phyloP scores from a whole-genome alignment of 2,329 filamentous ascomycete genomes.

The Epicoccum nigrum region DNA sequence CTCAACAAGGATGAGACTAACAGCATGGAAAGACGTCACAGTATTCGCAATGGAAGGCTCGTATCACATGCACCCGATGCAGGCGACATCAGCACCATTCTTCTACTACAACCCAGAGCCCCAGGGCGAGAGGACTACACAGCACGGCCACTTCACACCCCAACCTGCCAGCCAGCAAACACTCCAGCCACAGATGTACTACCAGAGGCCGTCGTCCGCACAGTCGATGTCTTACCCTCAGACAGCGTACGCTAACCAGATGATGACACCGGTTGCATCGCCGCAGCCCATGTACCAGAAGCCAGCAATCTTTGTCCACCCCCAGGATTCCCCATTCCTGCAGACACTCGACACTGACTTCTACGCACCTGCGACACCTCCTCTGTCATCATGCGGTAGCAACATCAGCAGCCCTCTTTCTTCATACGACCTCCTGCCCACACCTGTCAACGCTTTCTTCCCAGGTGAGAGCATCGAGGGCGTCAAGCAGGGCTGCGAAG shows the following conservation, averaged over 20 bases:
- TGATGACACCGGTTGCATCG: constrained; percentile 77
- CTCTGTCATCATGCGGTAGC: constrained; percentile 84
- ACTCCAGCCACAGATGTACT: constrained; percentile 54
- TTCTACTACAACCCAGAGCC: constrained; percentile 87
- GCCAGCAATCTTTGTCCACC: constrained; percentile 71
- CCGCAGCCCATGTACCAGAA: constrained; percentile 76
- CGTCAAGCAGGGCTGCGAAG: constrained; percentile 66
- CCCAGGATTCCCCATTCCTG: constrained; percentile 61
- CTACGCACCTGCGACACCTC: constrained; percentile 84
- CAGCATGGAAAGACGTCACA: constrained; percentile 27
- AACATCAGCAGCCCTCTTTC: constrained; percentile 81
- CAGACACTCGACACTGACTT: constrained; percentile 77
- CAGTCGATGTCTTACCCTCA: constrained; percentile 61
- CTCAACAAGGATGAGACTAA: not conserved
- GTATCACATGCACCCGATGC: constrained; percentile 58
- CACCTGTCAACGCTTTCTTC: constrained; percentile 83
- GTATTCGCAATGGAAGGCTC: constrained; percentile 67
- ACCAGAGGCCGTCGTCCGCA: constrained; percentile 64
- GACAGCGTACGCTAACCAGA: constrained; percentile 64
- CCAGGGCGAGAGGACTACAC: constrained; percentile 67
- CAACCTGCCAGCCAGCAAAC: constrained; percentile 49
- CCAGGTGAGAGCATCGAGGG: constrained; percentile 47
- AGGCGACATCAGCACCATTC: constrained; percentile 75
- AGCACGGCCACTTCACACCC: constrained; percentile 77
- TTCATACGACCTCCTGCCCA: constrained; percentile 76